Evolutionary conservation across 2,329 filamentous ascomycete species (phyloP).

Genomic region (Sphaerulina musiva): DNA sequence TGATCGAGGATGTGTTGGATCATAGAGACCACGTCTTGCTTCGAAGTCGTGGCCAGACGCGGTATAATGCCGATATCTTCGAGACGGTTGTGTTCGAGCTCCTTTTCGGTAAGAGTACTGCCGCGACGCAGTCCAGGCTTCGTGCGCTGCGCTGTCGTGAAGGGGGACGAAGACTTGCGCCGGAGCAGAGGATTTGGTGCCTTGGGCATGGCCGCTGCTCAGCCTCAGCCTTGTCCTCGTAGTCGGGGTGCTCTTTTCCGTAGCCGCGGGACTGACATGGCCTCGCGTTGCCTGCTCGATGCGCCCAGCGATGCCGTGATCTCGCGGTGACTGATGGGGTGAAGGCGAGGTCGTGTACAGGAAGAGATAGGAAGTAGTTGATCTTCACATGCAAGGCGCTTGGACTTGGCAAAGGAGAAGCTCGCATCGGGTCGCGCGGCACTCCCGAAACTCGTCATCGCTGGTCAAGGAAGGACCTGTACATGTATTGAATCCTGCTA

Average conservation of each 20-base stretch:
- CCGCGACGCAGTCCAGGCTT: conserved; percentile 27
- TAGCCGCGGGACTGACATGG: neutral
- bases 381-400: neutral
- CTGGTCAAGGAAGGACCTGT: no score
- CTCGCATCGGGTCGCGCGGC: neutral
- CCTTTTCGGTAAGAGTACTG: conserved; percentile 19
- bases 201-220: conserved; percentile 26
- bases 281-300: neutral
- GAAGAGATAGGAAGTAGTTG: neutral
- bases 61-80: conserved; percentile 53
- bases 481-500: no score
- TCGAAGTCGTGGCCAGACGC: conserved; percentile 55
- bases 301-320: no score
- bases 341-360: neutral
- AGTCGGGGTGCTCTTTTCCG: neutral
- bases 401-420: neutral
- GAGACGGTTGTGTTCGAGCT: conserved; percentile 42
- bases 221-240: conserved; percentile 14
- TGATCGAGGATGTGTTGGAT: conserved; percentile 54
- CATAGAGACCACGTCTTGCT: conserved; percentile 47
- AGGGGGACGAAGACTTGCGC: conserved; percentile 36
- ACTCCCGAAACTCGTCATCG: neutral
- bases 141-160: conserved; percentile 33
- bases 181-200: conserved; percentile 29
- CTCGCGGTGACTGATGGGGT: no score